These are phyloP conservation scores for Musa beccarii DNA, from an alignment of 176 grass and related monocot genomes.

Conservation along the genomic window DNA sequence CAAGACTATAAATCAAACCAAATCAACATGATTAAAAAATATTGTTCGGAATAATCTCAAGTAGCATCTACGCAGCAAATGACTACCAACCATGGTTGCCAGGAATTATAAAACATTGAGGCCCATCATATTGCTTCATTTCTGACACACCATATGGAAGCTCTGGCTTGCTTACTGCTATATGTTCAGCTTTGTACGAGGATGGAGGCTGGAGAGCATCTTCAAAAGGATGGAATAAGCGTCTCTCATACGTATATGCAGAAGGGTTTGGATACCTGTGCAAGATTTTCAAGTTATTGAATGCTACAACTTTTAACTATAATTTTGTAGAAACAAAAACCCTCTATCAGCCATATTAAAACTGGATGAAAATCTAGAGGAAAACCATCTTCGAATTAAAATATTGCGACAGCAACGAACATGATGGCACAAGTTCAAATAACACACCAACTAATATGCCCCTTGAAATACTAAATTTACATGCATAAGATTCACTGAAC, in stretches of 20 bases:
- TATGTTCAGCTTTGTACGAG: slow-evolving; percentile 80
- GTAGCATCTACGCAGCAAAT: not conserved
- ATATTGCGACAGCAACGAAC: not conserved
- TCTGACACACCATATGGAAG: slow-evolving; percentile 81
- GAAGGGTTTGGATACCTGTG: slow-evolving; percentile 92
- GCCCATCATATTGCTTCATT: slow-evolving; percentile 54
- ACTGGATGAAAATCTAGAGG: not conserved
- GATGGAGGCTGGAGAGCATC: slow-evolving; percentile 88
- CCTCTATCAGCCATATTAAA: not conserved
- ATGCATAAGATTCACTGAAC: not conserved
- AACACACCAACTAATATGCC: not conserved
- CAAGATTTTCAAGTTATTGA: slow-evolving; percentile 17
- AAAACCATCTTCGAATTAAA: not conserved
- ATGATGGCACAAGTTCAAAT: not conserved
- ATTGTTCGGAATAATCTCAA: not conserved
- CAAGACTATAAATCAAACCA: not conserved
- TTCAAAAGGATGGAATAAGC: slow-evolving; percentile 91
- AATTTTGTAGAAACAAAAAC: not conserved
- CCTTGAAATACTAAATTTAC: not conserved
- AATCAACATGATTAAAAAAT: not conserved
- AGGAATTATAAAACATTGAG: slow-evolving; percentile 93
- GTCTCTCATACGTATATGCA: slow-evolving; percentile 79
- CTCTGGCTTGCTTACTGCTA: slow-evolving; percentile 88
- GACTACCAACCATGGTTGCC: slow-evolving; percentile 79
- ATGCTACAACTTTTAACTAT: not conserved